A percentile compares a stretch with the other conserved stretches of the same genome.
These are phyloP conservation scores for Leccinum laetum DNA, from an alignment of 1,284 basidiomycete species.

Conservation along the genomic window DNA sequence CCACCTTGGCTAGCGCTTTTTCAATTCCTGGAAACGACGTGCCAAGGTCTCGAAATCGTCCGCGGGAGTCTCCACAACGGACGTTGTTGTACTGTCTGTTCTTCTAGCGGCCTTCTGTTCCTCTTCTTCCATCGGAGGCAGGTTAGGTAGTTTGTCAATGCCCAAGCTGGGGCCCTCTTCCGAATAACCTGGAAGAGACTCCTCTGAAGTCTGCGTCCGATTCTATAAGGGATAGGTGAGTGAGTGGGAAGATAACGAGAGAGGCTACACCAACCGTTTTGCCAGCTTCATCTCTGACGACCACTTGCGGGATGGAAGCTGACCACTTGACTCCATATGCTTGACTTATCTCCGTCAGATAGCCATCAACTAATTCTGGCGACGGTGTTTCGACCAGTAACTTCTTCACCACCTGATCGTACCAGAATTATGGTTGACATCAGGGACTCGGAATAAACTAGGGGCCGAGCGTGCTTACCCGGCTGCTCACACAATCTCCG, in stretches of 20 bases:
- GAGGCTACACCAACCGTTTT: constrained; percentile 33
- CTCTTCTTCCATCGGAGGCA: constrained; percentile 46
- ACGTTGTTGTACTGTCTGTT: neutral
- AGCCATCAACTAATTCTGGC: constrained; percentile 80
- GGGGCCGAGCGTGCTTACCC: constrained; percentile 47
- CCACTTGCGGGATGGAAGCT: constrained; percentile 30
- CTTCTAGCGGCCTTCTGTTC: constrained; percentile 24
- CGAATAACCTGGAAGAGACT: constrained; percentile 32
- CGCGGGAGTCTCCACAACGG: constrained; percentile 31
- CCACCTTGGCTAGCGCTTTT: constrained; percentile 56
- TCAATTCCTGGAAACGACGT: constrained; percentile 77
- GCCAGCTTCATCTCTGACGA: constrained; percentile 23
- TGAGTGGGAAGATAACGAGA: neutral
- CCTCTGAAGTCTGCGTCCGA: constrained; percentile 13
- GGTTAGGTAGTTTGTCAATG: constrained; percentile 42
- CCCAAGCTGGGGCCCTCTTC: constrained; percentile 29
- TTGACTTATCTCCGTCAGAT: constrained; percentile 85
- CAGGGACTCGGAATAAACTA: neutral
- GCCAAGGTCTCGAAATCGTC: constrained; percentile 74
- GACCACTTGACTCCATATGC: constrained; percentile 82
- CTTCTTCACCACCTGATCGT: constrained; percentile 67
- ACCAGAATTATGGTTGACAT: neutral
- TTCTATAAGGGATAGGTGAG: constrained; percentile 4
- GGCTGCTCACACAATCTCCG: constrained; percentile 76
- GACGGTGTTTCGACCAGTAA: constrained; percentile 71